A percentile compares a stretch with the other conserved stretches of the same genome.
phyloP scores from a whole-genome alignment of 305 asterid genomes.

The Fraxinus velutina region DNA sequence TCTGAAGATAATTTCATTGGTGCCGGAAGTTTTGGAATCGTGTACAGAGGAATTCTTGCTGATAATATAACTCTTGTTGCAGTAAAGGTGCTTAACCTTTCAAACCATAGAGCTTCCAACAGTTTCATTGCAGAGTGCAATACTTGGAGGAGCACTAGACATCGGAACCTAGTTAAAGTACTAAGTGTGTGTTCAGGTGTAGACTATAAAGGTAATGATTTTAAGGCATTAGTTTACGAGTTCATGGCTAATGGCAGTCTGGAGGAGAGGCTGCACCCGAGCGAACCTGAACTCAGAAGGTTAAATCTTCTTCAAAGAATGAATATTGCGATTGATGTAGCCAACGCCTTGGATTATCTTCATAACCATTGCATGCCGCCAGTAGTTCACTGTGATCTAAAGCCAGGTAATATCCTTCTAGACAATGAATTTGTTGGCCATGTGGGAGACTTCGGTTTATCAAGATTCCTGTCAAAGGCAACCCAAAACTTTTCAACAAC shows the following conservation, averaged over 20 bases:
- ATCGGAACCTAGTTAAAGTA: constrained; percentile 17
- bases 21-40: constrained; percentile 13
- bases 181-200: constrained; percentile 17
- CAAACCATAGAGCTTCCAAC: constrained; percentile 4
- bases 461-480: constrained; percentile 9
- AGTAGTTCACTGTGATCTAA: constrained; percentile 31
- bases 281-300: background rate
- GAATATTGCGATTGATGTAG: constrained; percentile 26
- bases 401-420: constrained; percentile 31
- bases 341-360: constrained; percentile 26
- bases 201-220: constrained; percentile 1
- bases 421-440: constrained; percentile 23
- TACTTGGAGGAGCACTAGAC: constrained; percentile 17
- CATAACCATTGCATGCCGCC: constrained; percentile 21
- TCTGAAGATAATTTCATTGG: constrained; percentile 17
- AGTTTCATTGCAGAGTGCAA: constrained; percentile 26
- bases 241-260: constrained; percentile 25
- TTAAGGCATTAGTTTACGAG: constrained; percentile 22
- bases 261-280: constrained; percentile 16
- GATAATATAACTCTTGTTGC: constrained; percentile 9
- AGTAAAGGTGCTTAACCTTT: constrained; percentile 4
- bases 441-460: constrained; percentile 24
- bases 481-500: constrained; percentile 1
- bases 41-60: constrained; percentile 19
- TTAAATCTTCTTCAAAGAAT: constrained; percentile 15